Evolutionary conservation across 805 yeast genomes (phyloP), one percentile per base, ranked within the genome.

Genomic region (Brettanomyces custersianus): DNA sequence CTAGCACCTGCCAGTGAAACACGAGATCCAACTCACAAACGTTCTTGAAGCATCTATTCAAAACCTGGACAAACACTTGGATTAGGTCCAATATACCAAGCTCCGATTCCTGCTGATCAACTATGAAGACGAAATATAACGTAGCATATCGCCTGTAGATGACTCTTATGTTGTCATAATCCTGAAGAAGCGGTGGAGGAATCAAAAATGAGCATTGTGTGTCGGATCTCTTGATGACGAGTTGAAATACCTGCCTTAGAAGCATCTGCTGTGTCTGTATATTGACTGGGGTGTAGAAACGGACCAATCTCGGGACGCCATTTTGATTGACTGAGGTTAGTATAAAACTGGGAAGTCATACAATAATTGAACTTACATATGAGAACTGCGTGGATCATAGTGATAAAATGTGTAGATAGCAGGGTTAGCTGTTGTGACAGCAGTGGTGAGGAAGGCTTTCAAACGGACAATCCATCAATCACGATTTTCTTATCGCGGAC

Each of bases 1-100:
- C 94, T 22, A 90, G 63, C 4, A 87, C 94, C 59, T 92, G 96
- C 97, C 98, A 92, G 13, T 96, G 96, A 62, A 88, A 90, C n/a
- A 92, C 96, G 43, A 92, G 67, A 60, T 92, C 98, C 47, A 92
- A 67, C 54, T 92, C 98, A 57, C 96, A 88, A 5, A 92, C 98
- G 51, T 87, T 88, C 42, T 78, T 79, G 60, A 92, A 92, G 58
- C 98, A 92, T 40, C 81, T 76, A 55, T 92, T 95, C 45, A 92
- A 68, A 36, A 94, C 82, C 57, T 92, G 96, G 3, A 92, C 98
- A 66, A 92, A 90, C 29, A 92, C 96, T 56, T 92, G 98, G 39
- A 92, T 90, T 52, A 92, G 62, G 57, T 92, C 98, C 31, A 92
- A 60, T 33, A 90, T 90, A 2, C 97, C 97, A 28, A 92, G 67